phyloP scores from a whole-genome alignment of 805 yeast species.

The Wickerhamomyces mucosus region DNA sequence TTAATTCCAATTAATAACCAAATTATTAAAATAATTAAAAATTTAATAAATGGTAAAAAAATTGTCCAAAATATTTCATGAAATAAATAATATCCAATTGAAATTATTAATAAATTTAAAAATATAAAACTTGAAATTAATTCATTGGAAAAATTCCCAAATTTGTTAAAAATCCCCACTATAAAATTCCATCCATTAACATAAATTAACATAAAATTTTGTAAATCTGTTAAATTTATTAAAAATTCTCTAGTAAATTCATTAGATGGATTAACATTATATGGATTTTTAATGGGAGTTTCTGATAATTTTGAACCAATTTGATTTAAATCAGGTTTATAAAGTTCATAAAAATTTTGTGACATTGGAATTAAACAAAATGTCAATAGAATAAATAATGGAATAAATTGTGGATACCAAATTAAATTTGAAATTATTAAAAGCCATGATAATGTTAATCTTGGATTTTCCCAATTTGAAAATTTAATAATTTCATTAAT shows the following conservation, averaged over 20 bases:
- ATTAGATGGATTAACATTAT: slow-evolving; percentile 61
- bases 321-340: slow-evolving; percentile 47
- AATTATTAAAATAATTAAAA: slow-evolving; percentile 26
- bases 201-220: slow-evolving; percentile 66
- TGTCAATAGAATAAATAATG: slow-evolving; percentile 45
- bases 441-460: slow-evolving; percentile 49
- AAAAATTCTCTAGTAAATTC: slow-evolving; percentile 72
- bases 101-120: slow-evolving; percentile 26
- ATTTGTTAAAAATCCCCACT: slow-evolving; percentile 36
- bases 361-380: slow-evolving; percentile 47
- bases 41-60: slow-evolving; percentile 27
- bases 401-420: slow-evolving; percentile 47
- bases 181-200: slow-evolving; percentile 52
- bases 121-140: slow-evolving; percentile 44
- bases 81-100: slow-evolving; percentile 21
- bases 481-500: slow-evolving; percentile 48
- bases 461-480: slow-evolving; percentile 56
- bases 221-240: slow-evolving; percentile 73
- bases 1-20: slow-evolving; percentile 39
- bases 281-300: slow-evolving; percentile 25
- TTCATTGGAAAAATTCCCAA: slow-evolving; percentile 58
- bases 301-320: slow-evolving; percentile 3
- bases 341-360: slow-evolving; percentile 54
- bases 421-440: slow-evolving; percentile 41
- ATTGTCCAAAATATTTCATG: slow-evolving; percentile 20